A percentile compares a stretch with the other conserved stretches of the same genome.
These are phyloP conservation scores for Exophiala sideris DNA, from an alignment of 2,329 filamentous ascomycete genomes.

Conservation along the genomic window DNA sequence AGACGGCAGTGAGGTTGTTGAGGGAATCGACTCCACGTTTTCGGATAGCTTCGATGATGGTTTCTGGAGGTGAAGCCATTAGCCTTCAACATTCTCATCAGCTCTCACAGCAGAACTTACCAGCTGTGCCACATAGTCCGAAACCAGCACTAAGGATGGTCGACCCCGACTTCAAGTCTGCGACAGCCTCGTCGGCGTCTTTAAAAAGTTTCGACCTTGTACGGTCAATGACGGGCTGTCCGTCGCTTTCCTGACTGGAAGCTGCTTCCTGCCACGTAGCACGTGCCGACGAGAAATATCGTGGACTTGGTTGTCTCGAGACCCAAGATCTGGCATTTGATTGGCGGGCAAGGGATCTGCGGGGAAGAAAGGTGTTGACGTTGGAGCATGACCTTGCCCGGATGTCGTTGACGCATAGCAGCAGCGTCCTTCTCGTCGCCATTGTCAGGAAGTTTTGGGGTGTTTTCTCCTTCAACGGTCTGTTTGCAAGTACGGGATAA, in stretches of 20 bases:
- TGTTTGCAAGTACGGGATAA: neutral
- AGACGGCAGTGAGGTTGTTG: constrained; percentile 67
- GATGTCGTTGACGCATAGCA: constrained; percentile 20
- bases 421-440: constrained; percentile 16
- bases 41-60: constrained; percentile 66
- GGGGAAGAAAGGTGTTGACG: constrained; percentile 5
- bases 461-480: neutral
- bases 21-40: constrained; percentile 55
- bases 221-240: constrained; percentile 18
- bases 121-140: constrained; percentile 74
- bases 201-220: constrained; percentile 37
- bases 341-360: constrained; percentile 4
- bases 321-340: constrained; percentile 9
- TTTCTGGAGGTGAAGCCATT: constrained; percentile 49
- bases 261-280: constrained; percentile 13
- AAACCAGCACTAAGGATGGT: constrained; percentile 75
- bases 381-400: neutral
- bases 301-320: constrained; percentile 10
- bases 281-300: constrained; percentile 17
- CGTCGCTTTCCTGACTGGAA: neutral
- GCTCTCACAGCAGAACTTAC: constrained; percentile 41
- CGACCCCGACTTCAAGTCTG: constrained; percentile 66
- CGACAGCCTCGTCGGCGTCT: constrained; percentile 63
- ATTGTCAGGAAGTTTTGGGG: neutral
- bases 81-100: constrained; percentile 12